phyloP scores from a whole-genome alignment of 2,329 filamentous ascomycete species.

The Alternaria triticimaculans region DNA sequence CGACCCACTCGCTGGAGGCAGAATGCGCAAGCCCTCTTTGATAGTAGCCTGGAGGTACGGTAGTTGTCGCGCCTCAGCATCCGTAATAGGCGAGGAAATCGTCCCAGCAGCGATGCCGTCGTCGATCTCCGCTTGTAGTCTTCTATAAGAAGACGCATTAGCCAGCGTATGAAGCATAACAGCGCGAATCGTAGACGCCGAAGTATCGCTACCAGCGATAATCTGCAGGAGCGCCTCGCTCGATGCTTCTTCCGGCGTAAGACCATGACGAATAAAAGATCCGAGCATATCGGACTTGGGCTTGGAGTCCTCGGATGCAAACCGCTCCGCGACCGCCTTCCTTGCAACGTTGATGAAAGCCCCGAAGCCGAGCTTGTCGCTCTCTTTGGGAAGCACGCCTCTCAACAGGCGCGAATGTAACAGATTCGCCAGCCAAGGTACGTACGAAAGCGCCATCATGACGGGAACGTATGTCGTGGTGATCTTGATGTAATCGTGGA shows the following conservation, averaged over 20 bases:
- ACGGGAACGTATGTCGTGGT: constrained; percentile 42
- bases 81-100: constrained; percentile 49
- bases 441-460: constrained; percentile 22
- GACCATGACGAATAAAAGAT: constrained; percentile 56
- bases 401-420: constrained; percentile 24
- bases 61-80: constrained; percentile 24
- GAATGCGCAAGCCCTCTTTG: constrained; percentile 39
- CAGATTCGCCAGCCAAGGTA: constrained; percentile 23
- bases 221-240: constrained; percentile 55
- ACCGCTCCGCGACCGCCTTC: constrained; percentile 56
- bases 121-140: constrained; percentile 55
- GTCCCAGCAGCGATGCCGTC: constrained; percentile 44
- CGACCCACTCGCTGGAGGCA: constrained; percentile 20
- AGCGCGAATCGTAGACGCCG: constrained; percentile 60
- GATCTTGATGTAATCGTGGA: constrained; percentile 53
- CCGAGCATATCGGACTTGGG: constrained; percentile 59
- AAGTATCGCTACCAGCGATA: constrained; percentile 64
- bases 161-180: constrained; percentile 60
- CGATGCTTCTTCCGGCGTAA: constrained; percentile 51
- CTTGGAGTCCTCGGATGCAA: constrained; percentile 49
- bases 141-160: constrained; percentile 52
- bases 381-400: constrained; percentile 37
- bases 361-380: constrained; percentile 53
- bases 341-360: constrained; percentile 54
- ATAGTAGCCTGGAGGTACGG: constrained; percentile 42